phyloP scores from a whole-genome alignment of 768 basidiomycete species.

The Mycena floridula region DNA sequence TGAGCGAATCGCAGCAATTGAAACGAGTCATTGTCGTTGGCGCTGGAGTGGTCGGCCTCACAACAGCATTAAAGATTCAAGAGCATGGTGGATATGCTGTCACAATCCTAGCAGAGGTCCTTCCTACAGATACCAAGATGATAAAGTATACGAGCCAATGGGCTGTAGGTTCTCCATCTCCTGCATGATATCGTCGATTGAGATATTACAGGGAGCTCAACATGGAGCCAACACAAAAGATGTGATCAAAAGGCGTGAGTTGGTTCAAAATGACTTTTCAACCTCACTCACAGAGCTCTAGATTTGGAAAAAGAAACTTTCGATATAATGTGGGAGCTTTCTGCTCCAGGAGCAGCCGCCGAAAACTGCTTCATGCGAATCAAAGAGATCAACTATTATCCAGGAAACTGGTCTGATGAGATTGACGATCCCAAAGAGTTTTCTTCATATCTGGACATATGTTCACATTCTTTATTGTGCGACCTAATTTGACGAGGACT shows the following conservation, averaged over 20 bases:
- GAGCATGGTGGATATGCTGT: constrained; percentile 37
- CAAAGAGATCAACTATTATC: constrained; percentile 36
- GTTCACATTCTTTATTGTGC: too few species aligned
- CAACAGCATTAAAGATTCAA: constrained; percentile 47
- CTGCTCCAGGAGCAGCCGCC: constrained; percentile 27
- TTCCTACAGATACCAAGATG: constrained; percentile 43
- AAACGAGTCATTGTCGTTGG: too few species aligned
- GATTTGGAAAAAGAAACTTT: constrained; percentile 48
- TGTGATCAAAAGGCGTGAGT: not conserved
- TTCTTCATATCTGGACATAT: too few species aligned
- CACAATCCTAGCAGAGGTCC: constrained; percentile 40
- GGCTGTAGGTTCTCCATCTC: constrained; percentile 32
- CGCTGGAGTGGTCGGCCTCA: constrained; percentile 53
- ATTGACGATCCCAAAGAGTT: not conserved
- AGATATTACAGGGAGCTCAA: constrained; percentile 41
- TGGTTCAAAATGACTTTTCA: not conserved
- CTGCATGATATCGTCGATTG: not conserved
- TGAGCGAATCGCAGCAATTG: too few species aligned
- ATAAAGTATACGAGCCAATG: constrained; percentile 47
- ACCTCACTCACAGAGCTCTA: constrained; percentile 11
- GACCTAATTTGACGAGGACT: too few species aligned
- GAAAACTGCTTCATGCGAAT: constrained; percentile 40
- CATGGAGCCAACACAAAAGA: constrained; percentile 30
- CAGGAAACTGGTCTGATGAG: not conserved
- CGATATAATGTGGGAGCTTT: constrained; percentile 41